Base-by-base conservation (phyloP, 2,329 filamentous ascomycete genomes). In the Aspergillus piperis region DNA sequence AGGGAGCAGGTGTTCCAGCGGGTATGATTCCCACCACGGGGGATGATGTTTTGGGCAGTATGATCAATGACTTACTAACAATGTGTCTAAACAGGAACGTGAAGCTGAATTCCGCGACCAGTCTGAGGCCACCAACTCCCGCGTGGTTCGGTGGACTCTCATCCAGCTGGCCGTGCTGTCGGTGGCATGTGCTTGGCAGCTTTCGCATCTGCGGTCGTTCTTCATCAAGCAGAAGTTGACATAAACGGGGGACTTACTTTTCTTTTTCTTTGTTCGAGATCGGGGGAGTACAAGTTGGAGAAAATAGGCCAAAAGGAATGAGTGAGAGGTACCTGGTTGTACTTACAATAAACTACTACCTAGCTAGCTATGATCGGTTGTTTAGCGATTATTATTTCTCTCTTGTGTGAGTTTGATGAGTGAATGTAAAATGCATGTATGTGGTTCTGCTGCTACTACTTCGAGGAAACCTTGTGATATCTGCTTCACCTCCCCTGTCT, bases 191-290 rank as follows among this genome's bases (percentile, higher is more conserved):
- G 91, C 92, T 63, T 99, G 95, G 95, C 95, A 99, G 79, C 83
- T 99, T 50, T 96, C 92, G 57, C 94, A 99, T 80, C 85, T 99
- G 70, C 86, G 95, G 69, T 90, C 91, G 50, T 99, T 99, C 86
- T 99, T 99, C 83, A 99, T 99, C 83, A 99, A 99, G 86, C 94
- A 98, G 83, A 99, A 99, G 85, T 88, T 99, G 76, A 98, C 95
- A 62, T 99, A 86, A 79, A 70, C 30, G 51, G 42, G 27, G 50
- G 57, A 42, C n/a, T 8, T 21, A 4, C 39, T 41, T 42, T 30
- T 42, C 23, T 41, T 41, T n/a, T 25, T 41, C 8, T 54, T 54
- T 25, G 13, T 5, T 21, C 5, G 15, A 41, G 36, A 10, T 30
- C 17, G 13, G 38, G 30, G 21, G 19, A 49, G 21, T 36, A 6